Percentiles rank a stretch among this genome's conserved stretches.
phyloP scores from a whole-genome alignment of 306 rosid genomes.

The Lotus japonicus region DNA sequence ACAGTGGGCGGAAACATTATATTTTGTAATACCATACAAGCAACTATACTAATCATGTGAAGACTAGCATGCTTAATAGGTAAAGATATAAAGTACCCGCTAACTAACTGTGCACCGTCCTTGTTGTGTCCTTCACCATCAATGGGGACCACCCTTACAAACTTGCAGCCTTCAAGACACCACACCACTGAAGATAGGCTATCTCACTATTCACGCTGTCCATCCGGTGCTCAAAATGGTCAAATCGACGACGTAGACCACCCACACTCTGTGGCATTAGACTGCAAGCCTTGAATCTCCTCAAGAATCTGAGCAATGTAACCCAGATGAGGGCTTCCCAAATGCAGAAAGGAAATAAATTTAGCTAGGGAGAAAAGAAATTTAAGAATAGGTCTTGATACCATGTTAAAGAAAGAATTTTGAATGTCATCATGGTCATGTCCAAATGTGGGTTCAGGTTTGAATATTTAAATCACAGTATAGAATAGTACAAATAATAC shows the following conservation, averaged over 20 bases:
- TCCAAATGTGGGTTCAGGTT: neutral
- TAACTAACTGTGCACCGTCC: neutral
- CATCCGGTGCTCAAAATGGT: neutral
- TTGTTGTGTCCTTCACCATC: neutral
- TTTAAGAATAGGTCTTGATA: neutral
- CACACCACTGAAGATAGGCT: neutral
- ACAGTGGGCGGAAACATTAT: too few species aligned
- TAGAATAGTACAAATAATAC: neutral
- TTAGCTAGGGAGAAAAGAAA: neutral
- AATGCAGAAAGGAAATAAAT: constrained; percentile 5
- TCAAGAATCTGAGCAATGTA: neutral
- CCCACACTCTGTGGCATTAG: neutral
- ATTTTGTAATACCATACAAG: too few species aligned
- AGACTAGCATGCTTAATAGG: too few species aligned
- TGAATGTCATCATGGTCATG: neutral
- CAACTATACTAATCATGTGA: too few species aligned
- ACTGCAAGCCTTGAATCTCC: neutral
- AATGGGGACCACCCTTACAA: neutral
- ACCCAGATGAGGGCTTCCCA: neutral
- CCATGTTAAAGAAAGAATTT: neutral
- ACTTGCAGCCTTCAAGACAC: neutral
- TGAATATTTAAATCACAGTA: neutral
- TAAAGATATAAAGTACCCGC: neutral
- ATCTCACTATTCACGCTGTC: neutral
- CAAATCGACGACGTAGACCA: neutral